These are phyloP conservation scores for Backusella tarrabulga DNA, from an alignment of 192 early-diverging fungal genomes.

Conservation along the genomic window DNA sequence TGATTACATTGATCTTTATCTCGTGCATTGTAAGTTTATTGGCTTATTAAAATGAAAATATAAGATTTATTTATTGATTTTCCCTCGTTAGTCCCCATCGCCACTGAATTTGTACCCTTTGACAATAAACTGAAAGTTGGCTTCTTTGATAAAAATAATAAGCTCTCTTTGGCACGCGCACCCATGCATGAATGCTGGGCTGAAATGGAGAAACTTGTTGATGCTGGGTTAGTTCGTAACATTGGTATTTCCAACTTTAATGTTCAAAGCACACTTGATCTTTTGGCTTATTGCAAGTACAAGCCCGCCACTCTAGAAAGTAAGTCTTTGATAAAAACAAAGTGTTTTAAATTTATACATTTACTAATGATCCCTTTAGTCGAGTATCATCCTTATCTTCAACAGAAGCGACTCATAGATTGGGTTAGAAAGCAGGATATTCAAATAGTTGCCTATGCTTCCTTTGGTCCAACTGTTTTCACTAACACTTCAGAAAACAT, in stretches of 20 bases:
- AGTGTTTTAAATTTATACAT: neutral
- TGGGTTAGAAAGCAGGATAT: conserved; percentile 56
- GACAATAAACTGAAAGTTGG: neutral
- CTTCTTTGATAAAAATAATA: conserved; percentile 10
- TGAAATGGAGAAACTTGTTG: conserved; percentile 70
- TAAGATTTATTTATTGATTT: neutral
- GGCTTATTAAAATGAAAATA: conserved; percentile 45
- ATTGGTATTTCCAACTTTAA: conserved; percentile 76
- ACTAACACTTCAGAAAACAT: conserved; percentile 10
- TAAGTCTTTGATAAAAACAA: neutral
- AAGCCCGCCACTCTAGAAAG: conserved; percentile 67
- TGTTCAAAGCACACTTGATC: conserved; percentile 39
- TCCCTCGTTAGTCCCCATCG: neutral
- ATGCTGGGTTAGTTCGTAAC: conserved; percentile 48
- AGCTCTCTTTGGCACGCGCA: conserved; percentile 35
- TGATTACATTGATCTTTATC: conserved; percentile 60
- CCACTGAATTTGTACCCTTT: neutral
- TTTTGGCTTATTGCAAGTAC: conserved; percentile 55
- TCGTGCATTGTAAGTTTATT: neutral
- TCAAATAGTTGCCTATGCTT: conserved; percentile 68
- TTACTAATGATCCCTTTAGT: conserved; percentile 24
- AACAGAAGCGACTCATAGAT: conserved; percentile 59
- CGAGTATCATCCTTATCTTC: conserved; percentile 73
- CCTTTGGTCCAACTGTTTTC: conserved; percentile 53
- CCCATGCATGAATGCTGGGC: conserved; percentile 63